These are phyloP conservation scores for Wickerhamiella spandovensis DNA, from an alignment of 805 yeast species.

Conservation along the genomic window DNA sequence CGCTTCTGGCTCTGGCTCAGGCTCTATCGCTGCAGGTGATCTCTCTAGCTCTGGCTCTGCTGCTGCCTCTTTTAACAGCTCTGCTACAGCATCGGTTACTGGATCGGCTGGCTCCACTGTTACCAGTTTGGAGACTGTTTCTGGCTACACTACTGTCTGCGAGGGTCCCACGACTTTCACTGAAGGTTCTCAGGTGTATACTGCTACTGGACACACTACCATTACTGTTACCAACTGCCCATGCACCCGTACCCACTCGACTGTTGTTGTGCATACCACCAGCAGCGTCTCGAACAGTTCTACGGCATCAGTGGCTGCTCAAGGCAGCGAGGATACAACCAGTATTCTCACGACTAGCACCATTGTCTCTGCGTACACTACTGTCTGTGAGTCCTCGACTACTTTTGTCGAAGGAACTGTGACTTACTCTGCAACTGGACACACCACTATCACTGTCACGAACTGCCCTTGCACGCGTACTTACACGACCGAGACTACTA, in stretches of 20 bases:
- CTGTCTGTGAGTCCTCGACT: slow-evolving; percentile 31
- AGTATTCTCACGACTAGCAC: background rate
- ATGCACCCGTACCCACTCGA: background rate
- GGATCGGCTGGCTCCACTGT: no score
- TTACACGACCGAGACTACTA: background rate
- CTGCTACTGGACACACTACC: slow-evolving; percentile 26
- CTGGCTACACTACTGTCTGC: slow-evolving; percentile 58
- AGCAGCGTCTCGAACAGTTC: background rate
- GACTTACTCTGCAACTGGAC: slow-evolving; percentile 38
- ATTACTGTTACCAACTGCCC: slow-evolving; percentile 13
- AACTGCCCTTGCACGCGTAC: slow-evolving; percentile 9
- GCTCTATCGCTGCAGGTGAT: background rate
- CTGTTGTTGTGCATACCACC: background rate
- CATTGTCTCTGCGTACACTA: slow-evolving; percentile 30
- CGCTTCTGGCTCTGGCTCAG: no score
- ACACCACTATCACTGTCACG: slow-evolving; percentile 10
- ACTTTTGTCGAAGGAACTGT: slow-evolving; percentile 25
- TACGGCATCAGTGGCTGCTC: background rate
- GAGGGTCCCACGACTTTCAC: slow-evolving; percentile 57
- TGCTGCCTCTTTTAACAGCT: slow-evolving; percentile 5
- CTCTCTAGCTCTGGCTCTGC: slow-evolving; percentile 8
- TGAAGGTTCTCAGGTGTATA: slow-evolving; percentile 56
- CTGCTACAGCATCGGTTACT: slow-evolving; percentile 4
- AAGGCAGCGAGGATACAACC: background rate
- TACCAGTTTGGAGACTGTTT: slow-evolving; percentile 5